These are phyloP conservation scores for Irineochytrium annulatum DNA, from an alignment of 192 early-diverging fungal species.

Conservation along the genomic window DNA sequence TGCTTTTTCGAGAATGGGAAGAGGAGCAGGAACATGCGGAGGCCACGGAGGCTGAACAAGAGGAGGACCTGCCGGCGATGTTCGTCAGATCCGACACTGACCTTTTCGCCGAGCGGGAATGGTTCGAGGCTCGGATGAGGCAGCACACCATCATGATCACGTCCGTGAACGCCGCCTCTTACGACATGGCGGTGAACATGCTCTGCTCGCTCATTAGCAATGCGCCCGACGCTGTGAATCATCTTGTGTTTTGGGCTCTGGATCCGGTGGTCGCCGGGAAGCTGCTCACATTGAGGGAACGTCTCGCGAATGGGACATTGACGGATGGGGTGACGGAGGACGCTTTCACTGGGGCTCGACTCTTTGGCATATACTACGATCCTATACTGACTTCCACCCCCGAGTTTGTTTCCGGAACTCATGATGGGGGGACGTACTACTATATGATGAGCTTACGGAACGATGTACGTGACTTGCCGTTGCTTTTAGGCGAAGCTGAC, in stretches of 20 bases:
- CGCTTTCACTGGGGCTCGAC: not conserved
- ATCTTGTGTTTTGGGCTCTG: slow-evolving; percentile 11
- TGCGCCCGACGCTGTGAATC: slow-evolving; percentile 2
- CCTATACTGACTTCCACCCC: not conserved
- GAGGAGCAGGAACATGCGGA: no score
- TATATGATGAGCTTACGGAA: slow-evolving; percentile 6
- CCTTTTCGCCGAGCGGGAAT: no score
- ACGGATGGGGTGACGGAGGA: no score
- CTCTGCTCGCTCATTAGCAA: slow-evolving; percentile 3
- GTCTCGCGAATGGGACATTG: not conserved
- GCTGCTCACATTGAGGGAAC: not conserved
- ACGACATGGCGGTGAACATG: no score
- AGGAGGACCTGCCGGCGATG: no score
- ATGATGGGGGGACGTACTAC: not conserved
- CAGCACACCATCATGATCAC: no score
- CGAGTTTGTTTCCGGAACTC: not conserved
- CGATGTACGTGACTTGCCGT: not conserved
- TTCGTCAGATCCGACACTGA: no score
- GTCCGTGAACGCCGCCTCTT: no score
- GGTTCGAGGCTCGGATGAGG: no score
- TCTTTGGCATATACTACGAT: slow-evolving; percentile 11
- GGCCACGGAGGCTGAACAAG: no score
- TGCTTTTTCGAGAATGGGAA: no score
- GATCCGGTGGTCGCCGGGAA: not conserved
- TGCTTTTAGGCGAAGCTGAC: no score